A percentile compares a stretch with the other conserved stretches of the same genome.
Evolutionary conservation across 768 basidiomycete species (phyloP).

Genomic region (Trametes coccinea): DNA sequence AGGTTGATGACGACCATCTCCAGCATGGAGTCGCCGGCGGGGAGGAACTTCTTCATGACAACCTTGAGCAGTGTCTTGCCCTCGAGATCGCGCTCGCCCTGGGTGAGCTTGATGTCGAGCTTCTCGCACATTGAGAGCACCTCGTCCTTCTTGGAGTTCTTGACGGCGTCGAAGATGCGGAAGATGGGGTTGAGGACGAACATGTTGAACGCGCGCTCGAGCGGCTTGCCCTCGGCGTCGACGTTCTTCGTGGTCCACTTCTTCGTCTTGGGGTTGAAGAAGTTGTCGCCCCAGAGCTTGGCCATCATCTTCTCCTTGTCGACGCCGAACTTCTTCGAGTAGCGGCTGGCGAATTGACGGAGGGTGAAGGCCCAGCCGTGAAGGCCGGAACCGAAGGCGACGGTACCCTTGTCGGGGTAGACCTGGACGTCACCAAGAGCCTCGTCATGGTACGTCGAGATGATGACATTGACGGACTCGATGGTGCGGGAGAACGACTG

Average conservation of each 20-base stretch:
- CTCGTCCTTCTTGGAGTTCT: constrained; percentile 98
- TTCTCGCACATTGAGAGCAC: constrained; percentile 87
- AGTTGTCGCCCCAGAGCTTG: constrained; percentile 99
- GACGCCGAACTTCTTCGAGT: constrained; percentile 98
- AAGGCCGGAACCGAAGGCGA: constrained; percentile 98
- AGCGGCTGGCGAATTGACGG: constrained; percentile 92
- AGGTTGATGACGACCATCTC: constrained; percentile 99
- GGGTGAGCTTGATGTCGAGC: constrained; percentile 87
- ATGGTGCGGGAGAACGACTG: constrained; percentile 98
- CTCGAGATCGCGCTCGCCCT: constrained; percentile 90
- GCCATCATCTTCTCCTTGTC: constrained; percentile 98
- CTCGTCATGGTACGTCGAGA: constrained; percentile 93
- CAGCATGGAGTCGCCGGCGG: constrained; percentile 96
- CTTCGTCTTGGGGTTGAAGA: constrained; percentile 93
- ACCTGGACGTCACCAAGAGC: constrained; percentile 98
- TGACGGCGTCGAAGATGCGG: constrained; percentile 96
- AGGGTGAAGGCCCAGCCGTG: constrained; percentile 99
- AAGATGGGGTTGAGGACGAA: constrained; percentile 99
- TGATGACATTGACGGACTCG: constrained; percentile 97
- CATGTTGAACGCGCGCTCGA: constrained; percentile 97
- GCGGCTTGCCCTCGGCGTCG: constrained; percentile 81
- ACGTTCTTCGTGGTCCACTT: constrained; percentile 91
- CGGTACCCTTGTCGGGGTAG: constrained; percentile 96
- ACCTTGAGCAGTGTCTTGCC: constrained; percentile 96
- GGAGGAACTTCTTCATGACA: constrained; percentile 99